Evolutionary conservation across 257 asterid genomes (phyloP).

Genomic region (Lycium ferocissimum): DNA sequence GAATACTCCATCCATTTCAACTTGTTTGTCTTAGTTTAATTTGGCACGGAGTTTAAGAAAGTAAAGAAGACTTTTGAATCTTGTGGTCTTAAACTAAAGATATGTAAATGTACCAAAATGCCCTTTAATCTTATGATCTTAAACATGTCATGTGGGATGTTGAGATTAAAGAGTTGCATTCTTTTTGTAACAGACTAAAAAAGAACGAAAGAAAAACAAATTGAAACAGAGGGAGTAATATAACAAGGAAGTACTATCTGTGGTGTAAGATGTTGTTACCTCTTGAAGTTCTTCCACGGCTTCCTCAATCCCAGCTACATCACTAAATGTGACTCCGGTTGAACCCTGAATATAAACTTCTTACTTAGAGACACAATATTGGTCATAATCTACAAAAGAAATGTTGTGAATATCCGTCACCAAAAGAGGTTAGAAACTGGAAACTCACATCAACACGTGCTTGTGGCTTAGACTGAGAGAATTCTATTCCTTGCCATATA

Average conservation of each 20-base stretch:
- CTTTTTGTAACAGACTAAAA: too few relatives aligned
- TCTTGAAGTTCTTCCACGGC: conserved; percentile 99
- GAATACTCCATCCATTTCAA: too few relatives aligned
- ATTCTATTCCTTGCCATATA: conserved; percentile 99
- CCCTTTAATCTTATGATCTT: too few relatives aligned
- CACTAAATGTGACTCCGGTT: conserved; percentile 88
- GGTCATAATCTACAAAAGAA: conserved; percentile 22
- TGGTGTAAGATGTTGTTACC: conserved; percentile 50
- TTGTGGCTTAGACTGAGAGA: conserved; percentile 96
- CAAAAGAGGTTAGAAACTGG: conserved; percentile 30
- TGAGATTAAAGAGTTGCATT: too few relatives aligned
- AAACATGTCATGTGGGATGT: too few relatives aligned
- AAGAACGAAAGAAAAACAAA: too few relatives aligned
- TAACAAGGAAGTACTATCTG: conserved; percentile 15
- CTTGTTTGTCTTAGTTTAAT: too few relatives aligned
- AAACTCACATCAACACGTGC: conserved; percentile 98
- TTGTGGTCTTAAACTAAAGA: too few relatives aligned
- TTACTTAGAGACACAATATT: conserved; percentile 31
- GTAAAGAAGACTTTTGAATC: too few relatives aligned
- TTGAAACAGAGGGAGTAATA: not conserved
- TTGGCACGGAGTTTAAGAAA: too few relatives aligned
- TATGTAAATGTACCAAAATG: too few relatives aligned
- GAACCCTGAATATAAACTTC: conserved; percentile 70
- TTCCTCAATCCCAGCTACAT: conserved; percentile 98
- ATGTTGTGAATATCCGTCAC: not conserved